Evolutionary conservation across 1,139 yeast species (phyloP), one percentile per base, ranked within the genome.

Genomic region (Candida pseudoviswanathii): DNA sequence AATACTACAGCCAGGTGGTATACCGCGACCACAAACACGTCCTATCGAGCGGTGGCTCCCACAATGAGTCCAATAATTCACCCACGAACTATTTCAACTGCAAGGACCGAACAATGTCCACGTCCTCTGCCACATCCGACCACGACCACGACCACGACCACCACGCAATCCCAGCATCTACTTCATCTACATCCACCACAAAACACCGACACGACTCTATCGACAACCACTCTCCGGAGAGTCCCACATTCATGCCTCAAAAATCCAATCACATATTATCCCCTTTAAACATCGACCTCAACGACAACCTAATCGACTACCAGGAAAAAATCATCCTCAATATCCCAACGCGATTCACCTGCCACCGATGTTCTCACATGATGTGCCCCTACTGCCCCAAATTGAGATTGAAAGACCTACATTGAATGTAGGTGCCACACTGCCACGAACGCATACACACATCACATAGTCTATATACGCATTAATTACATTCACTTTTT

Each of bases 331-430:
- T 59, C 33, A 54, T 57, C 27, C 47, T 61, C 36, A 57, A 60
- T 48, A 56, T 64, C 16, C 70, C 73, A 34, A 60, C 67, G 21
- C 58, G 82, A 42, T 77, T 71, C 54, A 75, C 73, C 42, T 78
- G 82, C 54, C 73, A 67, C 46, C 65, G 82, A 21, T 78, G 82
- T 56, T 62, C 65, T 49, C 82, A 78, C 58, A 76, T 78, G 81
- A 78, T 78, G 82, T 78, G 82, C 51, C 82, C 82, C 0, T 78
- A 78, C 58, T 78, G 82, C 55, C 68, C 72, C 31, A 78, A 78
- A 54, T 67, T 75, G 31, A 64, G 82, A 27, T 60, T 73, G 42
- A 66, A 66, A 53, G 81, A 78, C 56, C 59, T 74, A 51, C 42
- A 52, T 30, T 21, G 26, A 32, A n/a, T 22, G 40, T 37, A 16